These are phyloP conservation scores for Boletus tylopilopsis DNA, from an alignment of 768 basidiomycete species.

Conservation along the genomic window DNA sequence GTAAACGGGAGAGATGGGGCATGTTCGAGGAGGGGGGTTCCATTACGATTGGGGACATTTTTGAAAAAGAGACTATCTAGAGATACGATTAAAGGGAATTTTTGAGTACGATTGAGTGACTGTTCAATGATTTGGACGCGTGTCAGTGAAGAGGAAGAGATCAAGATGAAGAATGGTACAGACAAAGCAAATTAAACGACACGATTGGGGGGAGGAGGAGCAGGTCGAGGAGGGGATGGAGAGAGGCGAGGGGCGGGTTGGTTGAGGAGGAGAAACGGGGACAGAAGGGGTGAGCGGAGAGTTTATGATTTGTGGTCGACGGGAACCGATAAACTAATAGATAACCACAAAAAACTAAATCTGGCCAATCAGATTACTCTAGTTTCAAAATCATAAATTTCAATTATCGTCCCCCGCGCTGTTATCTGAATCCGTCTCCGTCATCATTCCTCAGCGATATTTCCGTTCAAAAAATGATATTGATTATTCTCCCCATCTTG, in stretches of 20 bases:
- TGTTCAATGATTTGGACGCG: slow-evolving; percentile 12
- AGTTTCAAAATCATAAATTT: slow-evolving; percentile 25
- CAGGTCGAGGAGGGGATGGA: neutral
- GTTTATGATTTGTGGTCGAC: slow-evolving; percentile 37
- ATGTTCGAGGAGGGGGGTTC: slow-evolving; percentile 51
- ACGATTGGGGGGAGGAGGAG: neutral
- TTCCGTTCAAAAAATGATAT: neutral
- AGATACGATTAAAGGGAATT: slow-evolving; percentile 31
- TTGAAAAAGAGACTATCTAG: slow-evolving; percentile 23
- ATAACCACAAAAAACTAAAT: slow-evolving; percentile 33
- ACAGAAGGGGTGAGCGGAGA: slow-evolving; percentile 17
- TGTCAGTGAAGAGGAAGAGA: slow-evolving; percentile 4
- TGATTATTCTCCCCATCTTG: neutral
- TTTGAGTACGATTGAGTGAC: slow-evolving; percentile 17
- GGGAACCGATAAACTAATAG: slow-evolving; percentile 39
- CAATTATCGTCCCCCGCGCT: slow-evolving; percentile 11
- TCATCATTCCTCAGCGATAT: neutral
- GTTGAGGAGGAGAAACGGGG: slow-evolving; percentile 27
- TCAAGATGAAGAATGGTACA: neutral
- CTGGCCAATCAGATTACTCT: slow-evolving; percentile 34
- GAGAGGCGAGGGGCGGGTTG: slow-evolving; percentile 3
- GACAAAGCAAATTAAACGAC: neutral
- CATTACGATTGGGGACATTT: slow-evolving; percentile 58
- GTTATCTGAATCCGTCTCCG: slow-evolving; percentile 2
- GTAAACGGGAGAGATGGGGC: slow-evolving; percentile 49